Base-by-base conservation (phyloP, 208 protist species). In the Acanthamoeba triangularis region DNA sequence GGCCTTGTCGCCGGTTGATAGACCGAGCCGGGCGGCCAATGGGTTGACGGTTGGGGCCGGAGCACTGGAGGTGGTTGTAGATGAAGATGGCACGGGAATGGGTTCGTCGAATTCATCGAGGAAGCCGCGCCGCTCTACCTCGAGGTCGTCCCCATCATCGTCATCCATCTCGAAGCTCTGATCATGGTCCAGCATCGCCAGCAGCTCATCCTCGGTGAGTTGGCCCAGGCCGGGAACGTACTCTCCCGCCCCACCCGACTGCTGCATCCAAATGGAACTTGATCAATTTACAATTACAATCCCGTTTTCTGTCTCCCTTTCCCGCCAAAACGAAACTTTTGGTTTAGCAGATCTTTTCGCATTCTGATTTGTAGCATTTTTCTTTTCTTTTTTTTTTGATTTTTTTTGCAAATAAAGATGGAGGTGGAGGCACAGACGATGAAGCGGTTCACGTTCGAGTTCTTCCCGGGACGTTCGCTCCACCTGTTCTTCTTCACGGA, bases 1-100 rank as follows among this genome's bases (percentile, higher is more conserved):
- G 54, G 88, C 88, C 35, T 93, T 93, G 47, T 93, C 82, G n/a
- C 82, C 82, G 6, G 18, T 67, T 11, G 82, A 90, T 1, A 90
- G 82, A 28, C 82, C 82, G 11, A 90, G 20, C 54, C 82, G 82
- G 10, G 82, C 69, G 13, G 69, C 69, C 69, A 80, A 25, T 1
- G 69, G 69, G 37, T 80, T 30, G 14, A 3, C 23, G 69, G 69
- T 56, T 56, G 52, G 16, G 1, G 52, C 13, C 52, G 52, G 18
- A 7, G 41, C 61, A 67, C 25, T 67, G 61, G 20, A 6, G 61
- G 61, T 11, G 3, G 67, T 30, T 30, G 67, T 41, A 13, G 69
- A 49, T 20, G 69, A 16, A n/a, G 37, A 67, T 30, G 61, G 61
- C 8, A 13, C 16, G 16, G 61, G 61, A n/a, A 25, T 2, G 3